Evolutionary conservation across 1,139 yeast genomes (phyloP).

Genomic region (Hansenula lynferdii): DNA sequence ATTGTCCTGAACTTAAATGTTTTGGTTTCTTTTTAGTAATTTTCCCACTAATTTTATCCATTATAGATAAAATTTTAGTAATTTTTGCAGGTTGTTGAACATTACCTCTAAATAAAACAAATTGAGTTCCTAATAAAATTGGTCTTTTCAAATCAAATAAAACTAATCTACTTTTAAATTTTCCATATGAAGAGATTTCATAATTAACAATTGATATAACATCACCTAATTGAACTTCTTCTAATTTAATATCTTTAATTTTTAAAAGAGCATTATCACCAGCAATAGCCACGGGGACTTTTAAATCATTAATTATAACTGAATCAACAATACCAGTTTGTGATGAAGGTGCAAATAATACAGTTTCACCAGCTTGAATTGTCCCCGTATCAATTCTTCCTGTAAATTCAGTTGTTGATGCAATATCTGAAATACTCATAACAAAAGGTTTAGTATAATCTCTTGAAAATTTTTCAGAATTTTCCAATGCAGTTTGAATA

Average conservation of each 20-base stretch:
- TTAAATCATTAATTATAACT: conserved; percentile 29
- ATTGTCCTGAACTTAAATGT: conserved; percentile 70
- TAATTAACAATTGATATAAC: conserved; percentile 50
- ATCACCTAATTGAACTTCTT: conserved; percentile 70
- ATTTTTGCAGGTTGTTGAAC: conserved; percentile 73
- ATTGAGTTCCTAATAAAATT: conserved; percentile 74
- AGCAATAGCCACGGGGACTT: conserved; percentile 44
- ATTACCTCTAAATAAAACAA: conserved; percentile 79
- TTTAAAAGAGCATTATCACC: conserved; percentile 69
- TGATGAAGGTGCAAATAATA: conserved; percentile 54
- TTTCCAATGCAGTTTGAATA: conserved; percentile 52
- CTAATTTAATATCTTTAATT: conserved; percentile 44
- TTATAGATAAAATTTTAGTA: conserved; percentile 46
- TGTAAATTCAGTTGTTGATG: conserved; percentile 40
- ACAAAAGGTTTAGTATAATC: conserved; percentile 31
- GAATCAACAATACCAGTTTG: conserved; percentile 41
- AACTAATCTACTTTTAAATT: conserved; percentile 51
- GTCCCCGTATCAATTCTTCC: conserved; percentile 78
- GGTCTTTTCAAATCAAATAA: conserved; percentile 74
- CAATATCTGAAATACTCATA: conserved; percentile 47
- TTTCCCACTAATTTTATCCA: conserved; percentile 40
- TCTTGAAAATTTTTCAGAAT: conserved; percentile 22
- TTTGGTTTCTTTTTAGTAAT: conserved; percentile 49
- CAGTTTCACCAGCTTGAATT: conserved; percentile 72
- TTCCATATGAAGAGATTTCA: conserved; percentile 42